A percentile compares a stretch with the other conserved stretches of the same genome.
These are phyloP conservation scores for Aspergillus fijiensis DNA, from an alignment of 2,329 filamentous ascomycete genomes.

Conservation along the genomic window DNA sequence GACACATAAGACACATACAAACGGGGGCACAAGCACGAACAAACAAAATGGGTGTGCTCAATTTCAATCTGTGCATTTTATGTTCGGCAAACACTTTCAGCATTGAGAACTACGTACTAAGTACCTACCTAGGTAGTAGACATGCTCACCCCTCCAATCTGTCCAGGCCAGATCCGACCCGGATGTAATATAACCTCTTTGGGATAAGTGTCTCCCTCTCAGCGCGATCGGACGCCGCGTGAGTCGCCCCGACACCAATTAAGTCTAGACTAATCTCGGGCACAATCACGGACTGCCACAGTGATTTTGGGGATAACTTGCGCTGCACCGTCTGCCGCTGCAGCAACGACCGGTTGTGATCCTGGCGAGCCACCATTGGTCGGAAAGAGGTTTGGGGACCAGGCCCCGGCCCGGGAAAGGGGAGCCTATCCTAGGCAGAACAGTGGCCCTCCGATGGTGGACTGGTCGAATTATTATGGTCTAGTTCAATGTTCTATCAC, in stretches of 20 bases:
- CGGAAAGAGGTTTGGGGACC: background rate
- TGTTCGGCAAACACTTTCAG: too few species aligned
- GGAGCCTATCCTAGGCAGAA: conserved; percentile 4
- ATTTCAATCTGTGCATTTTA: background rate
- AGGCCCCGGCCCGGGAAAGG: conserved; percentile 3
- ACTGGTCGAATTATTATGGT: background rate
- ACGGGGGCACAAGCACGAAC: background rate
- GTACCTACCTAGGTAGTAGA: too few species aligned
- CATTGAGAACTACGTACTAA: too few species aligned
- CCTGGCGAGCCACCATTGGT: background rate
- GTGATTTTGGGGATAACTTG: too few species aligned
- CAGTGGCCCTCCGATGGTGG: background rate
- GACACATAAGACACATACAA: too few species aligned
- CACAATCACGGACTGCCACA: background rate
- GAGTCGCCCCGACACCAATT: conserved; percentile 7
- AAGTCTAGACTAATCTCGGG: conserved; percentile 12
- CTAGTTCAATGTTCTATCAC: background rate
- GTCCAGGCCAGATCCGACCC: background rate
- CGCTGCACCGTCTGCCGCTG: too few species aligned
- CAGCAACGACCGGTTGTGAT: background rate
- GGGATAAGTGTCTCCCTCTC: conserved; percentile 1
- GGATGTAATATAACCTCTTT: conserved; percentile 14
- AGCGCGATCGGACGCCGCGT: conserved; percentile 7
- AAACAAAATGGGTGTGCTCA: background rate
- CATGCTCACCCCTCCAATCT: too few species aligned